Conservation (phyloP, 2,329 filamentous ascomycete genomes). For the Diaporthe australafricana region DNA sequence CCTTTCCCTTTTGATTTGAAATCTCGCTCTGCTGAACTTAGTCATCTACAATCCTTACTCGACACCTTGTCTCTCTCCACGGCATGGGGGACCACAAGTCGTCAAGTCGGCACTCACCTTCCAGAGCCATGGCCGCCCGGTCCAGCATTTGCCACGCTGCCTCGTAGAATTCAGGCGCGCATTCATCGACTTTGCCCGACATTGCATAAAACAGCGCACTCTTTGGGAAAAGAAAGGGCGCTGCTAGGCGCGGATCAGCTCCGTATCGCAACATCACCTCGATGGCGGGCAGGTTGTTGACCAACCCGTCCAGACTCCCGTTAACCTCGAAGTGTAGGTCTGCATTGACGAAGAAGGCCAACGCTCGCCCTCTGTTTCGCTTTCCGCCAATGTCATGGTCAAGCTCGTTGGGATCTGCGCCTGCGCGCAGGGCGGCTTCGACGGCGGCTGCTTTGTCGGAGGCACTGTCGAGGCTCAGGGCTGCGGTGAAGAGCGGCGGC, state of each 20-base stretch:
- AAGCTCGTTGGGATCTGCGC: conserved; percentile 19
- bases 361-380: not conserved
- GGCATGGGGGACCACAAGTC: too few relatives aligned
- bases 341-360: conserved; percentile 1
- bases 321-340: conserved; percentile 14
- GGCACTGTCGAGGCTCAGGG: conserved; percentile 9
- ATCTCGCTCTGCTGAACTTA: conserved; percentile 1
- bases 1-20: not conserved
- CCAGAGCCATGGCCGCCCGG: not conserved
- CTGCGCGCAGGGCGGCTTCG: conserved; percentile 16
- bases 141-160: conserved; percentile 5
- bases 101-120: not conserved
- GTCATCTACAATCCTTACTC: not conserved
- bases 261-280: conserved; percentile 17
- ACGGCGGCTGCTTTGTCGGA: conserved; percentile 11
- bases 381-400: conserved; percentile 18
- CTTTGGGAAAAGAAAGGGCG: not conserved
- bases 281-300: conserved; percentile 8
- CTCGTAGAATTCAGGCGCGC: conserved; percentile 4
- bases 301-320: not conserved
- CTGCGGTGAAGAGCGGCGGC: conserved; percentile 20
- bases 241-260: conserved; percentile 1
- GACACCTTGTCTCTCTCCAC: not conserved
- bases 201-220: not conserved
- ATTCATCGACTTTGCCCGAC: not conserved